Percentiles rank a stretch among this genome's conserved stretches.
phyloP scores from a whole-genome alignment of 495 filamentous ascomycete genomes.

The Pyrenula massariospora region DNA sequence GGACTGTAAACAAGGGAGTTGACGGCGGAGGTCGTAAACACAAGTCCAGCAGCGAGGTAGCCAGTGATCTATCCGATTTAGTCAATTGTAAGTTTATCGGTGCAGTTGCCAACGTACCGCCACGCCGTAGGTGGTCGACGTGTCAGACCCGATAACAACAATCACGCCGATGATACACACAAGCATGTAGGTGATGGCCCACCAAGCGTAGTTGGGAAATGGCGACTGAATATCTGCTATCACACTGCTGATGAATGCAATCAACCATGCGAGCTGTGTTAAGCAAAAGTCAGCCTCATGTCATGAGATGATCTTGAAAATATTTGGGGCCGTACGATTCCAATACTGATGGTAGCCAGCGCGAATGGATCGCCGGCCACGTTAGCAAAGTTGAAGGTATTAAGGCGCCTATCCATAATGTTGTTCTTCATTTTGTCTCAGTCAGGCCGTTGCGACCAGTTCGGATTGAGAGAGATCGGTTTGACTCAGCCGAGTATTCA shows the following conservation, averaged over 20 bases:
- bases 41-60: conserved; percentile 69
- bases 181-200: conserved; percentile 74
- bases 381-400: conserved; percentile 65
- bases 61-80: conserved; percentile 57
- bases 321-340: conserved; percentile 50
- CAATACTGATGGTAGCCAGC: conserved; percentile 85
- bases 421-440: background rate
- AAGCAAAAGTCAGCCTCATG: conserved; percentile 1
- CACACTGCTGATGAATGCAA: conserved; percentile 76
- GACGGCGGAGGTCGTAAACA: conserved; percentile 72
- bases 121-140: conserved; percentile 75
- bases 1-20: conserved; percentile 68
- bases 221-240: conserved; percentile 48
- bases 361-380: conserved; percentile 95
- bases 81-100: conserved; percentile 3
- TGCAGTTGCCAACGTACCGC: conserved; percentile 42
- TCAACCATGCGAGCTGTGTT: conserved; percentile 80
- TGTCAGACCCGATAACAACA: conserved; percentile 69
- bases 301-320: conserved; percentile 2
- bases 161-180: conserved; percentile 69
- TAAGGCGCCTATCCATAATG: background rate
- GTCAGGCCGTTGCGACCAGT: too few relatives aligned
- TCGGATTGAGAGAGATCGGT: too few relatives aligned
- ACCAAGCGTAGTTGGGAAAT: conserved; percentile 87
- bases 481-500: too few relatives aligned